Evolutionary conservation across 2,329 filamentous ascomycete genomes (phyloP).

Genomic region (Diaporthe citri): DNA sequence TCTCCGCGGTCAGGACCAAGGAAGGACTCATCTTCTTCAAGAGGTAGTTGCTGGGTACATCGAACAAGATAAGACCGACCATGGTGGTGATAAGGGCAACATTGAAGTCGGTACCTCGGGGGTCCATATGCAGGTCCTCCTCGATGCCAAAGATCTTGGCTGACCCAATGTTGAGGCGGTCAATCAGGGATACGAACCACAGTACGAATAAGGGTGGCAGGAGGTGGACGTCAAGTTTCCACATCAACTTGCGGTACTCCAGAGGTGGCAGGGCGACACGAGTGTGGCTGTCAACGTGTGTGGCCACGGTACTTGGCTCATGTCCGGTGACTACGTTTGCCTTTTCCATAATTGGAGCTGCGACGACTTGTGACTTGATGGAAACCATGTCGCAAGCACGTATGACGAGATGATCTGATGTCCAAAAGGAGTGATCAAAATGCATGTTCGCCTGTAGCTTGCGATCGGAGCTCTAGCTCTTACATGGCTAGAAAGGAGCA

Average conservation of each 20-base stretch:
- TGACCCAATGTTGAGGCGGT: slow-evolving; percentile 14
- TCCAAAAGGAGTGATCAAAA: not conserved
- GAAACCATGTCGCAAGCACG: not conserved
- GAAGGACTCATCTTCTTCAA: slow-evolving; percentile 12
- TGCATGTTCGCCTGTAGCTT: not conserved
- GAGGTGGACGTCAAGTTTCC: slow-evolving; percentile 17
- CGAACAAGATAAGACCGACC: slow-evolving; percentile 17
- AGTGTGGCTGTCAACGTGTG: not conserved
- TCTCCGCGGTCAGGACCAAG: not conserved
- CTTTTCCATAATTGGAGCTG: slow-evolving; percentile 9
- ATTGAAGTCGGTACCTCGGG: slow-evolving; percentile 4
- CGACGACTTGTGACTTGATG: not conserved
- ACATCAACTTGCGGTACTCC: slow-evolving; percentile 19
- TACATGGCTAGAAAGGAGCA: not conserved
- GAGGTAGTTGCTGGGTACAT: slow-evolving; percentile 9
- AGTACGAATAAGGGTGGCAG: slow-evolving; percentile 7
- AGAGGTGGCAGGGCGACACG: not conserved
- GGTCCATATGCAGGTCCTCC: slow-evolving; percentile 16
- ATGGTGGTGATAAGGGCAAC: not conserved
- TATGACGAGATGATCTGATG: not conserved
- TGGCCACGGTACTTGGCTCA: slow-evolving; percentile 1
- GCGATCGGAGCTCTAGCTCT: not conserved
- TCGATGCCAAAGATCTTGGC: slow-evolving; percentile 21
- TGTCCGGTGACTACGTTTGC: not conserved
- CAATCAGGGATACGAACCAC: slow-evolving; percentile 15